Percentiles rank a stretch among this genome's conserved stretches.
These are phyloP conservation scores for Fraxinus floribunda DNA, from an alignment of 305 asterid species.

Conservation along the genomic window DNA sequence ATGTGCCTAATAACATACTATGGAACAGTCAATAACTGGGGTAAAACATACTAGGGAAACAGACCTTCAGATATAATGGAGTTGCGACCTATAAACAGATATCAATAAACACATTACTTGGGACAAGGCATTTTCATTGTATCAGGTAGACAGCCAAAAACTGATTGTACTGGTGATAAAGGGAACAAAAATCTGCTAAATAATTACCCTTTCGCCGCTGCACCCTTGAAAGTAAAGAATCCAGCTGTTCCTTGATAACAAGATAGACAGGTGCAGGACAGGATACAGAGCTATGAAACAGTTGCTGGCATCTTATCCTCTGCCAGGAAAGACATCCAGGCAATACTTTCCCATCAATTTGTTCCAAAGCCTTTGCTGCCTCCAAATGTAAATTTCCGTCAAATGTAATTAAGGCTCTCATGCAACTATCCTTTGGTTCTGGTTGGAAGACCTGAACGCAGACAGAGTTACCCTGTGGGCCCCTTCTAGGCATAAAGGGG, in stretches of 20 bases:
- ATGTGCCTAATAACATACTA: not conserved
- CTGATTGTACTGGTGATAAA: not conserved
- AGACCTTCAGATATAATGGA: not conserved
- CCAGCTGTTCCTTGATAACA: slow-evolving; percentile 53
- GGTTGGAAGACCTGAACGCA: slow-evolving; percentile 73
- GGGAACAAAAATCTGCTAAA: not conserved
- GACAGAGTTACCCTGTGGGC: slow-evolving; percentile 44
- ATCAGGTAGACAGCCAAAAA: not conserved
- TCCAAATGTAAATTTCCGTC: slow-evolving; percentile 82
- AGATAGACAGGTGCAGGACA: slow-evolving; percentile 72
- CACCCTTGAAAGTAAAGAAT: slow-evolving; percentile 47
- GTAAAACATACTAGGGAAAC: not conserved
- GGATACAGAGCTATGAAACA: slow-evolving; percentile 71
- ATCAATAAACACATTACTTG: slow-evolving; percentile 15
- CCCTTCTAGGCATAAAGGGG: slow-evolving; percentile 72
- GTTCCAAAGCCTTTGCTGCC: slow-evolving; percentile 89
- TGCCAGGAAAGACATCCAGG: slow-evolving; percentile 81
- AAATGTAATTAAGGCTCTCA: slow-evolving; percentile 67
- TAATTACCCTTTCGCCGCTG: slow-evolving; percentile 47
- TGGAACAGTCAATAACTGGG: not conserved
- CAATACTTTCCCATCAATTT: slow-evolving; percentile 64
- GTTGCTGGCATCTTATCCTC: slow-evolving; percentile 65
- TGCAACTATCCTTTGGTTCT: slow-evolving; percentile 44
- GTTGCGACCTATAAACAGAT: not conserved
- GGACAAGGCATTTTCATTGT: slow-evolving; percentile 9